Evolutionary conservation across 495 filamentous ascomycete species (phyloP), one percentile per base, ranked within the genome.

Genomic region (Friedmanniomyces endolithicus): DNA sequence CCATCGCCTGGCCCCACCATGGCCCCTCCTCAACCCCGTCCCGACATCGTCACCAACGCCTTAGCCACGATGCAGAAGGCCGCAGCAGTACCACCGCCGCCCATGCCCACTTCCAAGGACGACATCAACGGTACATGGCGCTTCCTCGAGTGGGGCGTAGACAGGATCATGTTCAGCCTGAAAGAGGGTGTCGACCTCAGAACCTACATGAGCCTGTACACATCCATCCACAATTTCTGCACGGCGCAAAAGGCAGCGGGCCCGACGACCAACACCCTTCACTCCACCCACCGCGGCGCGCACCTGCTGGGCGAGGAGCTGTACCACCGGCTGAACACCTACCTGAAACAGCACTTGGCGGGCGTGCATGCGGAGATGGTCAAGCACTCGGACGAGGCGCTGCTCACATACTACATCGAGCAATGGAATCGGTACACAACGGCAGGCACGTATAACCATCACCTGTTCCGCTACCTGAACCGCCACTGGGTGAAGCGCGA

Each of bases 401-500:
- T 99, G 16, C 76, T 99, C 22, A 78, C 72, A n/a, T 97, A 90
- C 71, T 99, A 99, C 69, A 99, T 97, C 59, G 77, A 83, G 61
- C 88, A 99, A 72, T 99, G 92, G 92, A 77, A 86, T 52, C 82
- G 92, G 44, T 99, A 95, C 71, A 99, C 92, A 0, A 86, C 84
- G 11, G 92, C 89, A 4, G 92, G 88, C 37, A 92, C 90, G 69
- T 97, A 92, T 73, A 87, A 94, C 68, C 94, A 97, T 71, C 92
- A 99, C 68, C 71, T 97, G 2, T 99, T 99, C 77, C 77, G 83
- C 39, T 99, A 99, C 67, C 85, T 99, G 19, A 99, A 97, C 65
- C 80, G 92, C 41, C 92, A 99, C 70, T 99, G 92, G 92, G 94
- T 99, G 17, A 97, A 95, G 75, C 79, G 92, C 22, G 92, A 99